Percentiles rank a stretch among this genome's conserved stretches.
Conservation (phyloP, 495 filamentous ascomycete genomes). For the Neurospora sp. region DNA sequence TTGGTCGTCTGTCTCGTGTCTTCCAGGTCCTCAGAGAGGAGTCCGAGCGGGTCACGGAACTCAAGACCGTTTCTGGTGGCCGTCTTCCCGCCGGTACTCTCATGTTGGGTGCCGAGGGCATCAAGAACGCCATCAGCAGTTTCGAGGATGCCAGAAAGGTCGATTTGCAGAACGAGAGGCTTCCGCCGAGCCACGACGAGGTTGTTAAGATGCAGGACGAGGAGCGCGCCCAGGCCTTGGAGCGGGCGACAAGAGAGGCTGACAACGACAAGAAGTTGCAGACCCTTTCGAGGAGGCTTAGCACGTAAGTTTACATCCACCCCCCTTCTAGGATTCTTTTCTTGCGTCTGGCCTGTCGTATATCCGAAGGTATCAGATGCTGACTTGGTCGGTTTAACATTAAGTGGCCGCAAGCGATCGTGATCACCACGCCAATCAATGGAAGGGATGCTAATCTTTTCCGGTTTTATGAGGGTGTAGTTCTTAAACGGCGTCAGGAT, state of each 20-base stretch:
- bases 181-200: constrained; percentile 89
- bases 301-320: constrained; percentile 63
- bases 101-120: constrained; percentile 96
- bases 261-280: constrained; percentile 84
- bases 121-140: constrained; percentile 95
- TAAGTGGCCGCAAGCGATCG: constrained; percentile 22
- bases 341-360: not conserved
- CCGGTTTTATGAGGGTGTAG: not conserved
- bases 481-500: not conserved
- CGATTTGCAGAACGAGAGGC: constrained; percentile 88
- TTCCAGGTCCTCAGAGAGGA: constrained; percentile 98
- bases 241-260: constrained; percentile 73
- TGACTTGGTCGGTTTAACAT: not conserved
- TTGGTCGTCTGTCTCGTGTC: constrained; percentile 90
- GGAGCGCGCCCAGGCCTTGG: constrained; percentile 69
- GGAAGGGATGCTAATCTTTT: not conserved
- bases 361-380: not conserved
- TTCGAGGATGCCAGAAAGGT: constrained; percentile 99
- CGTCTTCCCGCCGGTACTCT: constrained; percentile 89
- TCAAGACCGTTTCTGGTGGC: constrained; percentile 93
- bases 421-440: not conserved
- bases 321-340: not conserved
- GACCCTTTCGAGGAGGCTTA: constrained; percentile 77
- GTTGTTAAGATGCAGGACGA: constrained; percentile 70
- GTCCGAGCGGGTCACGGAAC: constrained; percentile 89